These are phyloP conservation scores for Diplodia corticola DNA, from an alignment of 2,329 filamentous ascomycete genomes.

Conservation along the genomic window DNA sequence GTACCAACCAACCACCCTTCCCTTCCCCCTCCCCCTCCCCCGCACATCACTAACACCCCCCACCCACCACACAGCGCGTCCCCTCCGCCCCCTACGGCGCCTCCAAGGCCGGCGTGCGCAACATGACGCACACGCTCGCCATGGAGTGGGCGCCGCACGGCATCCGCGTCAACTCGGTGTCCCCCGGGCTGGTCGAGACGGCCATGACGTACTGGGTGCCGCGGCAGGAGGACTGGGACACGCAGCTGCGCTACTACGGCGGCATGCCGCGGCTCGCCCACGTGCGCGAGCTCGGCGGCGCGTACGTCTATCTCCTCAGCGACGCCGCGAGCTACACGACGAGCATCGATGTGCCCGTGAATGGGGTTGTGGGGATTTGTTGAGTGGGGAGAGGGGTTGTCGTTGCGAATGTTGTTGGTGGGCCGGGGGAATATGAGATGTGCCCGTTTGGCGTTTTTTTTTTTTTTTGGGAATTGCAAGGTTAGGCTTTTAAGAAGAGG, in stretches of 20 bases:
- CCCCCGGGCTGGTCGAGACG: conserved; percentile 40
- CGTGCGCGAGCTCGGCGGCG: conserved; percentile 56
- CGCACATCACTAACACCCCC: not conserved
- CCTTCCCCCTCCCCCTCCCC: not conserved
- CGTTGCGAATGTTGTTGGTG: too few species aligned
- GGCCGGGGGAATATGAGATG: too few species aligned
- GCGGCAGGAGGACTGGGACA: conserved; percentile 56
- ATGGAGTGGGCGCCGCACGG: conserved; percentile 44
- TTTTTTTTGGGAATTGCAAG: too few species aligned
- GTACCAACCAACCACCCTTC: not conserved
- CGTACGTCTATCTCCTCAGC: conserved; percentile 58
- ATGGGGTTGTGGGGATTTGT: conserved; percentile 32
- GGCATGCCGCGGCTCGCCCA: conserved; percentile 58
- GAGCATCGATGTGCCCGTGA: conserved; percentile 52
- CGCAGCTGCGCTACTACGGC: conserved; percentile 60
- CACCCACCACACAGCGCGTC: conserved; percentile 34
- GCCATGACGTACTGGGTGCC: conserved; percentile 50
- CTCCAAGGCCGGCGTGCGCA: conserved; percentile 47
- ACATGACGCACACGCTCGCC: conserved; percentile 42
- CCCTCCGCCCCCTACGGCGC: conserved; percentile 46
- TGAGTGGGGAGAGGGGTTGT: too few species aligned
- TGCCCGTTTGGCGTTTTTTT: too few species aligned
- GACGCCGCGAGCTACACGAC: conserved; percentile 56
- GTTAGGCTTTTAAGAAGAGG: too few species aligned
- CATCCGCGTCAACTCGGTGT: conserved; percentile 43